These are phyloP conservation scores for Sindora glabra DNA, from an alignment of 306 rosid genomes.

Conservation along the genomic window DNA sequence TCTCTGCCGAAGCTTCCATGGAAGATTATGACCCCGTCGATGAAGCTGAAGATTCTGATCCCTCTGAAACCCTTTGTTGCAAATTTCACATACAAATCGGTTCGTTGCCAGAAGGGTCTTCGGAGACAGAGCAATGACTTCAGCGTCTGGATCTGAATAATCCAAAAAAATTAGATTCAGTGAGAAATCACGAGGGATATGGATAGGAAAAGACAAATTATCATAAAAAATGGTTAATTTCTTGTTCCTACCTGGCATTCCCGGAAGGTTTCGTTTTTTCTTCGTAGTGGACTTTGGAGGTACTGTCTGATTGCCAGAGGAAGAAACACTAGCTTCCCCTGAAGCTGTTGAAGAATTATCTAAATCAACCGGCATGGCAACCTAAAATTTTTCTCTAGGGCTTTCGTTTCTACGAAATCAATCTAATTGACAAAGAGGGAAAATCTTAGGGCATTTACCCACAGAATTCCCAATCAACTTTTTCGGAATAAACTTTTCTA, in stretches of 20 bases:
- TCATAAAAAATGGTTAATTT: neutral
- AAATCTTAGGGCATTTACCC: conserved; percentile 36
- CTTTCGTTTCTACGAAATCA: conserved; percentile 11
- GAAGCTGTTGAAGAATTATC: conserved; percentile 75
- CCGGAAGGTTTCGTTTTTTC: conserved; percentile 81
- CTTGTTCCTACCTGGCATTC: conserved; percentile 84
- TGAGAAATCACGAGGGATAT: neutral
- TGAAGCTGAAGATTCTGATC: conserved; percentile 97
- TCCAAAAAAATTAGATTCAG: neutral
- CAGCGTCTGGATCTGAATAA: conserved; percentile 84
- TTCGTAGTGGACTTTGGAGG: conserved; percentile 49
- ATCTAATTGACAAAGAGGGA: conserved; percentile 14
- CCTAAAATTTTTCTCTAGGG: too few species aligned
- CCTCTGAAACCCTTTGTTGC: conserved; percentile 92
- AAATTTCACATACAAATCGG: conserved; percentile 89
- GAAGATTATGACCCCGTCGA: conserved; percentile 81
- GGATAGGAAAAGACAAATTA: neutral
- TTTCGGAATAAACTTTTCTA: conserved; percentile 23
- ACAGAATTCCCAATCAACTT: conserved; percentile 28
- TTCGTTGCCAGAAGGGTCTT: conserved; percentile 77
- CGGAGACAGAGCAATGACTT: conserved; percentile 87
- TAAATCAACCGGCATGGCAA: conserved; percentile 64
- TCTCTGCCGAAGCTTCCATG: conserved; percentile 88
- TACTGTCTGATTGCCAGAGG: conserved; percentile 51
- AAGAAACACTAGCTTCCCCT: conserved; percentile 77